phyloP scores from a whole-genome alignment of 495 filamentous ascomycete genomes.

The Neurospora tetraspora region DNA sequence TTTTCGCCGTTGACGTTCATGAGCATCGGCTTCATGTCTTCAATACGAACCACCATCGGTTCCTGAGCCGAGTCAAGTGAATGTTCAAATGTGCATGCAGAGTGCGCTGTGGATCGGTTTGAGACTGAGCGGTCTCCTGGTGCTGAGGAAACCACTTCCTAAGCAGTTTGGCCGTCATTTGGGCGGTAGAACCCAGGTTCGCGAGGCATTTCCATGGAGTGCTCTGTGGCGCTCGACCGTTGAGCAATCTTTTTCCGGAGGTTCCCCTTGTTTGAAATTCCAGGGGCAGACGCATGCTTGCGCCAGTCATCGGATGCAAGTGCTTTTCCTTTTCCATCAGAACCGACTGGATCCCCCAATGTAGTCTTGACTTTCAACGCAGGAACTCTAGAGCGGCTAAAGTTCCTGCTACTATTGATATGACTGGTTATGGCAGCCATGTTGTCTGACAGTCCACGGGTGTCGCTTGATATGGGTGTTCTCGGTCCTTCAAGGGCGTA shows the following conservation, averaged over 20 bases:
- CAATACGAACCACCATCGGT: constrained; percentile 8
- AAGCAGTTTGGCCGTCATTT: constrained; percentile 5
- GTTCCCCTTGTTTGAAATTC: background rate
- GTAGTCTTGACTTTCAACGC: constrained; percentile 10
- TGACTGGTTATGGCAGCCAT: constrained; percentile 10
- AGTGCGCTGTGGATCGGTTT: background rate
- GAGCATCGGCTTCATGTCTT: constrained; percentile 9
- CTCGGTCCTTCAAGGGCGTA: background rate
- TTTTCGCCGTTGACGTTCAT: constrained; percentile 16
- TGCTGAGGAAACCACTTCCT: constrained; percentile 16
- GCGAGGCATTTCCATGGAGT: background rate
- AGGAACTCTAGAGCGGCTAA: constrained; percentile 3
- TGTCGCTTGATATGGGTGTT: background rate
- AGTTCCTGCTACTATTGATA: background rate
- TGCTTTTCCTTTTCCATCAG: constrained; percentile 11
- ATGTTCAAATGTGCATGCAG: background rate
- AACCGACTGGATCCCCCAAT: background rate
- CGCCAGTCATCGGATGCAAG: constrained; percentile 22
- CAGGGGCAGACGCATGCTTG: constrained; percentile 6
- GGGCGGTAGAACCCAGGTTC: constrained; percentile 9
- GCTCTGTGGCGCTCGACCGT: constrained; percentile 3
- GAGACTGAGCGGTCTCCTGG: constrained; percentile 2
- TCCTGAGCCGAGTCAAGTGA: background rate
- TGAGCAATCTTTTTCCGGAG: background rate
- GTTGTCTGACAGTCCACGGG: background rate